A percentile compares a stretch with the other conserved stretches of the same genome.
Conservation (phyloP, 768 basidiomycete genomes). For the Ramaria rubella region DNA sequence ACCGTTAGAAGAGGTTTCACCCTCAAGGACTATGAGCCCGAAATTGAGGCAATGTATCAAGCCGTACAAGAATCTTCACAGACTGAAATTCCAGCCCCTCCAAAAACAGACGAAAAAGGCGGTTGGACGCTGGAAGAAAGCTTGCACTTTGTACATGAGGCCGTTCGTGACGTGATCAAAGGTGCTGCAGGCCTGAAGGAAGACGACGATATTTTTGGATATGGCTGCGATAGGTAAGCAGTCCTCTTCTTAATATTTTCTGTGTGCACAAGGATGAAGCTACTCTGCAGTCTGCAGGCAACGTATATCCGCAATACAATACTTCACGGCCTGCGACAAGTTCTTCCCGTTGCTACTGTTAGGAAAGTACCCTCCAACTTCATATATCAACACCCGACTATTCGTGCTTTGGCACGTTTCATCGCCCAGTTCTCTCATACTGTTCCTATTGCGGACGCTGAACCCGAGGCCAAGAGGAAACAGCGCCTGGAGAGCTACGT, state of each 20-base stretch:
- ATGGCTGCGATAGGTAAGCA: background rate
- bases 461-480: background rate
- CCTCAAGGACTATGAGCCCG: constrained; percentile 33
- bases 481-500: background rate
- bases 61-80: background rate
- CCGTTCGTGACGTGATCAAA: background rate
- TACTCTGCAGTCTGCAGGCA: constrained; percentile 29
- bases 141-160: constrained; percentile 1
- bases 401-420: constrained; percentile 24
- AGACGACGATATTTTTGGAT: constrained; percentile 4
- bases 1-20: constrained; percentile 38
- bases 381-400: too few relatives aligned
- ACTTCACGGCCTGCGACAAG: constrained; percentile 26
- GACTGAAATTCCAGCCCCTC: background rate
- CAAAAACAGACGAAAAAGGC: background rate
- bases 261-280: background rate
- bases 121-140: constrained; percentile 6
- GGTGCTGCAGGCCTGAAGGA: background rate
- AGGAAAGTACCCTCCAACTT: constrained; percentile 29
- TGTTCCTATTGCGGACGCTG: background rate
- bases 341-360: background rate
- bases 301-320: constrained; percentile 37
- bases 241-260: background rate
- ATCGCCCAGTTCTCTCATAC: constrained; percentile 13
- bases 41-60: constrained; percentile 40